Evolutionary conservation across 345 rosid species (phyloP).

Genomic region (Orychophragmus violaceus): DNA sequence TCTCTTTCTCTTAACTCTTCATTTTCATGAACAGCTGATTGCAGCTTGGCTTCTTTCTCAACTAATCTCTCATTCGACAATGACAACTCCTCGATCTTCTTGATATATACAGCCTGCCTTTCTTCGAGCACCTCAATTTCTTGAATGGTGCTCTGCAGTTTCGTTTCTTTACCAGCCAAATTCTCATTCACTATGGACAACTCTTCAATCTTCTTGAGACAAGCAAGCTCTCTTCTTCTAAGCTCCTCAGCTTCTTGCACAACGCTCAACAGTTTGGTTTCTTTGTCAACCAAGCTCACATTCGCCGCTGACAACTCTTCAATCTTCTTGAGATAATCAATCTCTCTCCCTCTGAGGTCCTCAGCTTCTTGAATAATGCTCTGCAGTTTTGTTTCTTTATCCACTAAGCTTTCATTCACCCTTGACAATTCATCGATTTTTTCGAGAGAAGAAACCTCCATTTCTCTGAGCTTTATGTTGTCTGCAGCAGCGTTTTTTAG

Average conservation of each 20-base stretch:
- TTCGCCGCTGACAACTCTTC: neutral
- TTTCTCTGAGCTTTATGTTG: neutral
- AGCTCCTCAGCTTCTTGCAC: neutral
- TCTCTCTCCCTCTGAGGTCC: neutral
- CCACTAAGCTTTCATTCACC: neutral
- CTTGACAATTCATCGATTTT: neutral
- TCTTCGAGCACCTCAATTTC: neutral
- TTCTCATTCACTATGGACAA: neutral
- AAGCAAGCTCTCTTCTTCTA: neutral
- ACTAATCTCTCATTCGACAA: neutral
- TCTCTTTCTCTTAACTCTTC: slow-evolving; percentile 25
- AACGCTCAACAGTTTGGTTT: neutral
- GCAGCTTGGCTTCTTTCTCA: slow-evolving; percentile 39
- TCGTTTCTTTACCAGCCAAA: neutral
- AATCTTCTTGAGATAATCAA: neutral
- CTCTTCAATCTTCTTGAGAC: neutral
- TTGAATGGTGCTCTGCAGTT: neutral
- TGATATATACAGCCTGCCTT: neutral
- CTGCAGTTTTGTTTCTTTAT: neutral
- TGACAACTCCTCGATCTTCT: slow-evolving; percentile 2
- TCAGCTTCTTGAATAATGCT: neutral
- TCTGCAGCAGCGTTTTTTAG: neutral
- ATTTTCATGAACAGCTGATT: slow-evolving; percentile 38
- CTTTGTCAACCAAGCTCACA: neutral
- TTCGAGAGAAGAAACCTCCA: neutral